Base-by-base conservation (phyloP, 164 flowering plant genomes). In the Vitis rupestris region DNA sequence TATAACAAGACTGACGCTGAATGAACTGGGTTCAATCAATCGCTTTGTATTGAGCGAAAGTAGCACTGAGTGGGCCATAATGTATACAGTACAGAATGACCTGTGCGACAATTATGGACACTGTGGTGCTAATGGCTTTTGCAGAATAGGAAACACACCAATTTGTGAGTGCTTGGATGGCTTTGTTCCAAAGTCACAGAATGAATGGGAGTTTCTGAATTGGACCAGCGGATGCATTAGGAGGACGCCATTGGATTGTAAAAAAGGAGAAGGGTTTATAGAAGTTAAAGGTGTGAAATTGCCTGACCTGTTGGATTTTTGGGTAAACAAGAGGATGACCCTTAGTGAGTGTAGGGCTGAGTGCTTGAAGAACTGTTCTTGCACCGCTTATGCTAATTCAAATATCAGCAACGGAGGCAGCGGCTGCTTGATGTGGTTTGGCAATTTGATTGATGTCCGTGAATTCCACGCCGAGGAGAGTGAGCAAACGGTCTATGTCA, bases 61-160 rank as follows among this genome's bases (percentile, higher is more conserved):
- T 19, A 59, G 29, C 67, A 19, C 47, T 1, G 61, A 57, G 44
- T 74, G 75, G 79, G 13, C 2, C 4, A 12, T 11, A 1, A 0
- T 72, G 29, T 11, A 31, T 6, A 14, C 60, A 10, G 13, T 64
- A 1, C 59, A 63, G 8, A 74, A 13, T 48, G 75, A 74, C 9
- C 1, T 6, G 5, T 74, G 78, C 49, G 78, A 74, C 12, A 19
- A 19, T 0, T 78, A 78, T 44, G 67, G 65, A 2, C 4, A 1
- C 8, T 78, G 81, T 61, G 81, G 81, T 3, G 68, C 72, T 3
- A 50, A 74, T 31, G 73, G 73, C 1, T 16, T n/a, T 37, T 78
- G 81, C 27, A 30, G 68, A 23, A 3, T 29, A 3, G 23, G n/a
- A 6, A 65, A 15, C 13, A 37, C 6, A 2, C 64, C 44, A 14